Percentiles rank a stretch among this genome's conserved stretches.
These are phyloP conservation scores for Helicocarpus griseus DNA, from an alignment of 2,329 filamentous ascomycete species.

Conservation along the genomic window DNA sequence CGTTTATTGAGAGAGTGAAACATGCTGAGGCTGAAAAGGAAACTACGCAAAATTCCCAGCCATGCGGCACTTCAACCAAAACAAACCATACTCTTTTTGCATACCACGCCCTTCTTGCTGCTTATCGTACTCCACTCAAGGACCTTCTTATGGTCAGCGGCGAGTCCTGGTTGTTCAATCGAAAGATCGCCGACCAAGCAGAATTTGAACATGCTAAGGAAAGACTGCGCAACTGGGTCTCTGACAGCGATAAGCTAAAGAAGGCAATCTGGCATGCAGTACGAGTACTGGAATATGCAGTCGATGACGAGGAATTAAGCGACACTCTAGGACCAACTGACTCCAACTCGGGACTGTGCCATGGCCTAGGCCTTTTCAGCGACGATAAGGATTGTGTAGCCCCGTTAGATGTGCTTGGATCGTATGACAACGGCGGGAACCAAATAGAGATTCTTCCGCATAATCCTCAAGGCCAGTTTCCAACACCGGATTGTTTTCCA, in stretches of 20 bases:
- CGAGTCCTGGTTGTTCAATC: constrained; percentile 28
- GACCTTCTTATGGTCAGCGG: constrained; percentile 25
- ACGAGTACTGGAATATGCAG: constrained; percentile 14
- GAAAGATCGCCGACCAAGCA: constrained; percentile 23
- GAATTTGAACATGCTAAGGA: constrained; percentile 23
- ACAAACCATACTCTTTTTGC: constrained; percentile 17
- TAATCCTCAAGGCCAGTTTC: neutral
- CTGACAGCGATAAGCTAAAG: constrained; percentile 17
- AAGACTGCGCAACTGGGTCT: constrained; percentile 21
- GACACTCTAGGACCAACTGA: neutral
- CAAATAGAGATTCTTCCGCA: too few species aligned
- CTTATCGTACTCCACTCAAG: constrained; percentile 22
- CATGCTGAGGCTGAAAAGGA: neutral
- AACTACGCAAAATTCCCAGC: neutral
- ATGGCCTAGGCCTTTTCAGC: neutral
- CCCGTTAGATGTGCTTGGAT: neutral
- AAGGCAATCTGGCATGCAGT: constrained; percentile 26
- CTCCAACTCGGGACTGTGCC: neutral
- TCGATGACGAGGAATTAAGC: constrained; percentile 3
- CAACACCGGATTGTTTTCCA: neutral
- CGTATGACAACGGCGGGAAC: neutral
- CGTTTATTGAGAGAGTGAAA: constrained; percentile 9
- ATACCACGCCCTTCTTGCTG: constrained; percentile 22
- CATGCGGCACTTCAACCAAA: neutral
- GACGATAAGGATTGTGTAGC: neutral